Conservation (phyloP, 1,284 basidiomycete species). For the Retiboletus fuscus region DNA sequence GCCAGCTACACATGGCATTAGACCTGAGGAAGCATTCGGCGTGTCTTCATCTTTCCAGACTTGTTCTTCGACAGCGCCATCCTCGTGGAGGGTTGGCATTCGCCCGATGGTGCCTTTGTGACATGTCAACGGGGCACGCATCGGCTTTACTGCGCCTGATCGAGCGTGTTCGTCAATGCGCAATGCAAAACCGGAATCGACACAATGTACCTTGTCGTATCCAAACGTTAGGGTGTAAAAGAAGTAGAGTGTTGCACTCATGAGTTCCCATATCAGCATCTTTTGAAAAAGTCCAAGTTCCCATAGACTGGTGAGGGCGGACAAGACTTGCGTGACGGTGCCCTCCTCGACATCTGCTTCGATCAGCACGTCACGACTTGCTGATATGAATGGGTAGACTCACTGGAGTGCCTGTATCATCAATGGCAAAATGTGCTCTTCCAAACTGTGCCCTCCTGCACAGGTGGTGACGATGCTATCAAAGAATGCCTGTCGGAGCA, state of each 20-base stretch:
- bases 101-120: constrained; percentile 79
- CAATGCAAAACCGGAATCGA: not conserved
- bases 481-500: too few species aligned
- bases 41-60: constrained; percentile 66
- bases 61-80: constrained; percentile 59
- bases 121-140: constrained; percentile 90
- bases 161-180: constrained; percentile 1
- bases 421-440: too few species aligned
- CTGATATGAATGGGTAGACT: too few species aligned
- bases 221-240: constrained; percentile 97
- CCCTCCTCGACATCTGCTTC: constrained; percentile 95
- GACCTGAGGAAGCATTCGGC: constrained; percentile 46
- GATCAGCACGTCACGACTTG: too few species aligned
- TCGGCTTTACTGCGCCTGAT: constrained; percentile 74
- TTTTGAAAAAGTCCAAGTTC: constrained; percentile 90
- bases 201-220: constrained; percentile 84
- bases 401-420: too few species aligned
- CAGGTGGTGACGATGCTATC: too few species aligned
- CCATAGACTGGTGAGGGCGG: constrained; percentile 86
- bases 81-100: constrained; percentile 70
- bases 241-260: constrained; percentile 88
- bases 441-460: too few species aligned
- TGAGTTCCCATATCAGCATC: constrained; percentile 94
- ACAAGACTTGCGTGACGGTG: constrained; percentile 89
- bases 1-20: constrained; percentile 83